Percentiles rank a stretch among this genome's conserved stretches.
Evolutionary conservation across 805 yeast species (phyloP).

Genomic region (Sugiyamaella marilandica): DNA sequence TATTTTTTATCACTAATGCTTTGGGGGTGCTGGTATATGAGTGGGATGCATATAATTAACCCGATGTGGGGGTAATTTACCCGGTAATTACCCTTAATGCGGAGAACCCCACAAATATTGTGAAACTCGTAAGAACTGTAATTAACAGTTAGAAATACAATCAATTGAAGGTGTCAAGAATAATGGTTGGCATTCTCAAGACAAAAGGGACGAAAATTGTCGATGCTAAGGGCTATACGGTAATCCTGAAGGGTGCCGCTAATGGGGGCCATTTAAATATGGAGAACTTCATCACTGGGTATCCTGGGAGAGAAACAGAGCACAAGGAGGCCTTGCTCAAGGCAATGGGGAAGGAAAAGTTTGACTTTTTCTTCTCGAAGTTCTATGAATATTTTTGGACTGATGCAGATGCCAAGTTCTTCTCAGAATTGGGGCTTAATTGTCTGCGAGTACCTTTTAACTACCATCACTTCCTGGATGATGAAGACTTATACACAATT

Average conservation of each 20-base stretch:
- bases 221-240: constrained; percentile 36
- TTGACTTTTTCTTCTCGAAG: constrained; percentile 46
- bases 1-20: too few species aligned
- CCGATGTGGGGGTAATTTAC: constrained; percentile 2
- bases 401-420: constrained; percentile 45
- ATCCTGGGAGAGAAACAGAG: constrained; percentile 51
- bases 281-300: constrained; percentile 55
- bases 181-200: constrained; percentile 31
- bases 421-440: constrained; percentile 40
- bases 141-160: background rate
- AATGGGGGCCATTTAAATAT: constrained; percentile 46
- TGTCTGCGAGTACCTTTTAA: constrained; percentile 50
- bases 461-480: constrained; percentile 47
- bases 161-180: background rate
- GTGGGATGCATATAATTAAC: background rate
- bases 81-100: background rate
- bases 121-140: background rate
- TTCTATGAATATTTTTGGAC: constrained; percentile 54
- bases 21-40: background rate
- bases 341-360: constrained; percentile 45
- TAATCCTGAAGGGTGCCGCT: constrained; percentile 46
- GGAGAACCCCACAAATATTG: background rate
- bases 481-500: constrained; percentile 41
- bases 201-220: constrained; percentile 47
- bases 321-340: constrained; percentile 40